Conservation (phyloP, 1,139 yeast genomes). For the Arxiozyma slooffiae region DNA sequence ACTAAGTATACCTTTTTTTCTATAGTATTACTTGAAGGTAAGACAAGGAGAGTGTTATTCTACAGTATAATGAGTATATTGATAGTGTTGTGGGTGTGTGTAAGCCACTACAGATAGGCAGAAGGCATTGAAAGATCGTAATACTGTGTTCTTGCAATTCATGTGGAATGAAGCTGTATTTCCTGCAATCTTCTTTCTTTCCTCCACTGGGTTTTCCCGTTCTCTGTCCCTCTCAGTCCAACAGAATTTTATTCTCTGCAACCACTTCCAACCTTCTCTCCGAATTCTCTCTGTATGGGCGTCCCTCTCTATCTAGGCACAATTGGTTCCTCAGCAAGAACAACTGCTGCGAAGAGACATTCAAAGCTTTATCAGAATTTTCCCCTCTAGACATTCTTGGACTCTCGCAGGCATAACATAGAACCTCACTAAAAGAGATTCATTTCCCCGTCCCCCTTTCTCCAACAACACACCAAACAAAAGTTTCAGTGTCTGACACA, state of each 20-base stretch:
- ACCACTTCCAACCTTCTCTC: background rate
- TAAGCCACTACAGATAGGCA: background rate
- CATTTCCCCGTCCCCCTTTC: too few relatives aligned
- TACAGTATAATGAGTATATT: background rate
- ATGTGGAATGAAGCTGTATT: background rate
- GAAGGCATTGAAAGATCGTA: background rate
- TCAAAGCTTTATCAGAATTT: background rate
- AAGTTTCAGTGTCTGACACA: too few relatives aligned
- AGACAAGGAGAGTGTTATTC: background rate
- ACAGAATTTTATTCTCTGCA: background rate
- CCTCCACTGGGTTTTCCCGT: background rate
- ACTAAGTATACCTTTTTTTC: background rate
- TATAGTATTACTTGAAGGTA: background rate
- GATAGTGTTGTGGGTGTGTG: background rate
- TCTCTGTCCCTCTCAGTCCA: background rate
- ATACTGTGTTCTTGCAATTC: background rate
- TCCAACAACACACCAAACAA: too few relatives aligned
- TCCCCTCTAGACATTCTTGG: background rate
- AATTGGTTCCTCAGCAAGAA: background rate
- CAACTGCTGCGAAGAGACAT: background rate
- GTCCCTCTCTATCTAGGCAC: background rate
- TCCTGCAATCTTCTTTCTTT: background rate
- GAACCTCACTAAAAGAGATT: too few relatives aligned
- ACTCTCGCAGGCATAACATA: too few relatives aligned
- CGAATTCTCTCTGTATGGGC: too few relatives aligned